These are phyloP conservation scores for Thalassiosira delicatula DNA, from an alignment of 352 stramenopile species.

Conservation along the genomic window DNA sequence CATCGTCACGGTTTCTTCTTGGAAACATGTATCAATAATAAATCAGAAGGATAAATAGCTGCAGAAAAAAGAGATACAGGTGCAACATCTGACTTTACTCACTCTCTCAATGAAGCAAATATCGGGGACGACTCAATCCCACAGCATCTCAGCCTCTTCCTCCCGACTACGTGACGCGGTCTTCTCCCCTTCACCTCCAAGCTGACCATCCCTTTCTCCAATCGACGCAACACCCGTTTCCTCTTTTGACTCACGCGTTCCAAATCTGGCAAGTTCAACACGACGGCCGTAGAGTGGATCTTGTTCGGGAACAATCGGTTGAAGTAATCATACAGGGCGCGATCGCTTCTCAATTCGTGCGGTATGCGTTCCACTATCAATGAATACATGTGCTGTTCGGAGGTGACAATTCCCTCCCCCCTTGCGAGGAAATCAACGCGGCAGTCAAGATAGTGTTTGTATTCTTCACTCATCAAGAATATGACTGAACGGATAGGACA, in stretches of 20 bases:
- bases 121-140: conserved; percentile 74
- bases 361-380: conserved; percentile 85
- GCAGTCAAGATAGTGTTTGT: conserved; percentile 70
- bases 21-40: no score
- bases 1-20: no score
- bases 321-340: conserved; percentile 83
- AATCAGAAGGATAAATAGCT: no score
- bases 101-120: conserved; percentile 38
- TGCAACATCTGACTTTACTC: no score
- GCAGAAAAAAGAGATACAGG: no score
- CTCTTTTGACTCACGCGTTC: conserved; percentile 68
- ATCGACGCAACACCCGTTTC: conserved; percentile 65
- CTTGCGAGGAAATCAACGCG: conserved; percentile 71
- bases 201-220: conserved; percentile 83
- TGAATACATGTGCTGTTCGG: conserved; percentile 79
- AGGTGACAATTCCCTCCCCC: conserved; percentile 49
- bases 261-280: conserved; percentile 83
- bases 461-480: conserved; percentile 69
- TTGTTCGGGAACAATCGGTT: conserved; percentile 80
- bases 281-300: conserved; percentile 80
- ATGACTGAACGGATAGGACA: no score
- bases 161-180: conserved; percentile 75
- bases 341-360: conserved; percentile 78
- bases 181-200: conserved; percentile 68
- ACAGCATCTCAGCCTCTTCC: conserved; percentile 67